A percentile compares a stretch with the other conserved stretches of the same genome.
Conservation (phyloP, 176 grass and related monocot species). For the Oryza meridionalis region DNA sequence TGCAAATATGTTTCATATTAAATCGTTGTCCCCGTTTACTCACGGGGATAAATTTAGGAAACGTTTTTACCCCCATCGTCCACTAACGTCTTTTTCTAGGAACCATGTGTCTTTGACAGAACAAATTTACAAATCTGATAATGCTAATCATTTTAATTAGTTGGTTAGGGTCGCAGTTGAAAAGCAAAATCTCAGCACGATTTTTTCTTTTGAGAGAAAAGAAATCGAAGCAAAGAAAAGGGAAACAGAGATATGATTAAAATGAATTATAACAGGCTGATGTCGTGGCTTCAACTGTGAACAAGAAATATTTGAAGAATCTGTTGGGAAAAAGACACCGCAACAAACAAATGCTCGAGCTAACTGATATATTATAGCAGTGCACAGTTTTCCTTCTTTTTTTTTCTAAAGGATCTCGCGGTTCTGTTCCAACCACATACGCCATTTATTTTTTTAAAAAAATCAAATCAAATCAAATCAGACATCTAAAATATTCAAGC, state of each 20-base stretch:
- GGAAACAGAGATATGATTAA: neutral
- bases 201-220: neutral
- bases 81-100: too few relatives aligned
- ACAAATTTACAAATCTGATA: neutral
- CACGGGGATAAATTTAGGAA: too few relatives aligned
- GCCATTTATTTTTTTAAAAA: neutral
- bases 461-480: neutral
- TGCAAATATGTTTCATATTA: too few relatives aligned
- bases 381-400: too few relatives aligned
- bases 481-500: neutral
- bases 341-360: neutral
- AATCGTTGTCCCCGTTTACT: too few relatives aligned
- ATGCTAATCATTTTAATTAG: neutral
- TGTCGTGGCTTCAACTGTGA: neutral
- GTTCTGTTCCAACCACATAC: neutral
- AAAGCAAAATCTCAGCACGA: neutral
- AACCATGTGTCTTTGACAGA: too few relatives aligned
- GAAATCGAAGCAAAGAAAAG: neutral
- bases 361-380: neutral
- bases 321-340: neutral
- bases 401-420: neutral
- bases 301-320: conserved; percentile 16
- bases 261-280: neutral
- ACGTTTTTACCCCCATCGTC: too few relatives aligned
- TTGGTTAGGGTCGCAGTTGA: too few relatives aligned